Conservation (phyloP, 805 yeast species). For the Torulaspora indica region DNA sequence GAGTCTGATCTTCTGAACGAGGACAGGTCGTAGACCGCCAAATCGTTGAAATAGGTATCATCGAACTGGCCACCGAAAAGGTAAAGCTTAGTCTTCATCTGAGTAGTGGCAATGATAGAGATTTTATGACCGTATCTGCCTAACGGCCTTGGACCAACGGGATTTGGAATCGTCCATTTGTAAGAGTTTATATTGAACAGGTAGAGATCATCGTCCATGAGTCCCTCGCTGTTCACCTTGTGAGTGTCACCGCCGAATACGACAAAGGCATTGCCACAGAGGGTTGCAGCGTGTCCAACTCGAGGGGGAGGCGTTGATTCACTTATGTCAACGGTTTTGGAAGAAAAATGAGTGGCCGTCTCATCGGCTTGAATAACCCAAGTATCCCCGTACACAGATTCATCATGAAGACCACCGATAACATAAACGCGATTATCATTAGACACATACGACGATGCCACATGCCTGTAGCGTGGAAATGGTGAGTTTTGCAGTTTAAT, state of each 20-base stretch:
- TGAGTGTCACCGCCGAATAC: slow-evolving; percentile 96
- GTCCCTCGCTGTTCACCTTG: slow-evolving; percentile 67
- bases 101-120: slow-evolving; percentile 62
- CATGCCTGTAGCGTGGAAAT: slow-evolving; percentile 92
- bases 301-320: slow-evolving; percentile 90
- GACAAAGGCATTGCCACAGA: slow-evolving; percentile 92
- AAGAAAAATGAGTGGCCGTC: slow-evolving; percentile 37
- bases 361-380: slow-evolving; percentile 66
- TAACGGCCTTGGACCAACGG: slow-evolving; percentile 69
- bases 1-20: slow-evolving; percentile 79
- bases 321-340: slow-evolving; percentile 59
- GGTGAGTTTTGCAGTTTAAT: slow-evolving; percentile 69
- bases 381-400: slow-evolving; percentile 89
- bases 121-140: slow-evolving; percentile 96
- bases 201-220: slow-evolving; percentile 85
- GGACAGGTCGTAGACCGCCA: slow-evolving; percentile 81
- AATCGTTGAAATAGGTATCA: slow-evolving; percentile 73
- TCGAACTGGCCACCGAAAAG: slow-evolving; percentile 95
- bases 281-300: slow-evolving; percentile 89
- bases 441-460: slow-evolving; percentile 69
- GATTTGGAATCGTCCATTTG: slow-evolving; percentile 76
- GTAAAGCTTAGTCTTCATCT: slow-evolving; percentile 57
- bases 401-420: slow-evolving; percentile 94
- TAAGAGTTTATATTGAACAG: slow-evolving; percentile 74
- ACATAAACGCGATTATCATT: slow-evolving; percentile 77